Evolutionary conservation across 2,329 filamentous ascomycete genomes (phyloP).

Genomic region (Claviceps humidiphila): DNA sequence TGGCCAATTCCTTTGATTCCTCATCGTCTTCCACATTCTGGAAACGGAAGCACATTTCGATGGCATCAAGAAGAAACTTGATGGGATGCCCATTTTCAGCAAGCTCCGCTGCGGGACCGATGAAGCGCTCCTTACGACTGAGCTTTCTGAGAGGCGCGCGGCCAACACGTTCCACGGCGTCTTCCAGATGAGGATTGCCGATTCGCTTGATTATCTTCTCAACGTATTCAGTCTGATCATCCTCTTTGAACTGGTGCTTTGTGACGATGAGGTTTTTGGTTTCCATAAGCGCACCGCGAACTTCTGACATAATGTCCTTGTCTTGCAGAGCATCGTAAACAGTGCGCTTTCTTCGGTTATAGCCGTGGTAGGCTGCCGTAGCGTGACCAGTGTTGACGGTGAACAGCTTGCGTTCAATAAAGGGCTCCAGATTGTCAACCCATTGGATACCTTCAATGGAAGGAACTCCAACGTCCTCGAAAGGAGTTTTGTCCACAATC

Average conservation of each 20-base stretch:
- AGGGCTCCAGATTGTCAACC: slow-evolving; percentile 82
- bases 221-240: slow-evolving; percentile 76
- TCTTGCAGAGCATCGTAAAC: slow-evolving; percentile 84
- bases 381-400: slow-evolving; percentile 98
- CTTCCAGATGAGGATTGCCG: slow-evolving; percentile 83
- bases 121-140: slow-evolving; percentile 87
- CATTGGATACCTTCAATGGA: slow-evolving; percentile 81
- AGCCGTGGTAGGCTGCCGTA: slow-evolving; percentile 88
- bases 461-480: slow-evolving; percentile 52
- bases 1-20: slow-evolving; percentile 73
- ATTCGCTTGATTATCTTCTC: slow-evolving; percentile 87
- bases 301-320: slow-evolving; percentile 63
- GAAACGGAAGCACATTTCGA: slow-evolving; percentile 91
- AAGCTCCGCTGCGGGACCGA: slow-evolving; percentile 80
- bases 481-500: slow-evolving; percentile 84
- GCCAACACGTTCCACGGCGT: slow-evolving; percentile 88
- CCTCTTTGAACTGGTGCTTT: slow-evolving; percentile 67
- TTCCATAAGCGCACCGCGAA: slow-evolving; percentile 69
- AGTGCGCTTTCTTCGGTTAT: slow-evolving; percentile 72
- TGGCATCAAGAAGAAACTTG: slow-evolving; percentile 61
- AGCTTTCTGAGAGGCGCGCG: slow-evolving; percentile 91
- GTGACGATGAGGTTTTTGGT: slow-evolving; percentile 73
- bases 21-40: slow-evolving; percentile 88
- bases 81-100: slow-evolving; percentile 67
- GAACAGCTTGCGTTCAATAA: slow-evolving; percentile 98